phyloP scores from a whole-genome alignment of 768 basidiomycete species.

The Candolleomyces efflorescens region DNA sequence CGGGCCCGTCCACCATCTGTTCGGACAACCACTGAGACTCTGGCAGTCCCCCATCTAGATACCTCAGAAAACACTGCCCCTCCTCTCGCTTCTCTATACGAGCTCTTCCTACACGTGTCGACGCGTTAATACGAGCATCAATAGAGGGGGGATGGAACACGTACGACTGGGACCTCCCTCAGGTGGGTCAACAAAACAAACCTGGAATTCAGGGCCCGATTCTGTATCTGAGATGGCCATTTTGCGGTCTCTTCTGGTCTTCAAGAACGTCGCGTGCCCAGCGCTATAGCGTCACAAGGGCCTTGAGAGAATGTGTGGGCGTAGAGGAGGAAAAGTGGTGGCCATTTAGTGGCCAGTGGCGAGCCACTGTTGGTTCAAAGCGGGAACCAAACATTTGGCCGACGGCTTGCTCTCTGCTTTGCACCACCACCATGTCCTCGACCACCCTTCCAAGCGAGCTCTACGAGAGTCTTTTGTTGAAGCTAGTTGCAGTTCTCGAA shows the following conservation, averaged over 20 bases:
- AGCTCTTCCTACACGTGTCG: background rate
- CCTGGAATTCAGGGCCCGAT: too few species aligned
- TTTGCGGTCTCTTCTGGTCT: background rate
- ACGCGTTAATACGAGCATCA: background rate
- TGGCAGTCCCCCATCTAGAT: background rate
- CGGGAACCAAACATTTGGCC: background rate
- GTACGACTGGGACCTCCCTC: background rate
- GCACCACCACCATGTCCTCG: constrained; percentile 21
- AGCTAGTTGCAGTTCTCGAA: constrained; percentile 57
- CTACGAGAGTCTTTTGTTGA: constrained; percentile 55
- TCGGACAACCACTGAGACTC: background rate
- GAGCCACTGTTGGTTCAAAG: background rate
- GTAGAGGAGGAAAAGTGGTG: background rate
- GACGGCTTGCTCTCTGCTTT: background rate
- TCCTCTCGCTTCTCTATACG: background rate
- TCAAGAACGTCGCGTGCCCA: background rate
- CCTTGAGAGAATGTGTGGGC: background rate
- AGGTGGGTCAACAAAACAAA: background rate
- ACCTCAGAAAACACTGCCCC: background rate
- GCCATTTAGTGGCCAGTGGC: background rate
- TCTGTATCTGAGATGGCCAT: too few species aligned
- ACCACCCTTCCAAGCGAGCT: constrained; percentile 39
- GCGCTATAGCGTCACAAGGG: background rate
- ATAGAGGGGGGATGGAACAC: background rate
- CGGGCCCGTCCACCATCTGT: background rate